Evolutionary conservation across 306 rosid genomes (phyloP).

Genomic region (Macrotyloma uniflorum): DNA sequence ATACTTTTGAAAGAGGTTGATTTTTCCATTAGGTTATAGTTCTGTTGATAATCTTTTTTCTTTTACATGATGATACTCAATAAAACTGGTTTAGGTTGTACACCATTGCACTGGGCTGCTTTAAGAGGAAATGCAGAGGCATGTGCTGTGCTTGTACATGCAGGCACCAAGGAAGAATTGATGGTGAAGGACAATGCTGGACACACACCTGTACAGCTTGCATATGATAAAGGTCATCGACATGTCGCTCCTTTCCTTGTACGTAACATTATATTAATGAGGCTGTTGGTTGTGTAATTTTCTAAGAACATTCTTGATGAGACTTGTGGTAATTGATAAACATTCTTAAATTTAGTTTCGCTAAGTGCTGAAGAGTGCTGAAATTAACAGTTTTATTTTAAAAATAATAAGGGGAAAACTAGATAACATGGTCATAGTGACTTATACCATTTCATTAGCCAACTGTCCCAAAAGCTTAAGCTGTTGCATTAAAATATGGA

Average conservation of each 20-base stretch:
- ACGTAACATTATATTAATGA: slow-evolving; percentile 60
- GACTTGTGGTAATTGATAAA: slow-evolving; percentile 32
- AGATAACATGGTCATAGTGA: neutral
- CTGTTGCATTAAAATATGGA: neutral
- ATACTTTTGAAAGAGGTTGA: neutral
- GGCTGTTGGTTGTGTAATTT: slow-evolving; percentile 36
- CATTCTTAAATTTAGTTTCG: slow-evolving; percentile 32
- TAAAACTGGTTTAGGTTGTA: slow-evolving; percentile 68
- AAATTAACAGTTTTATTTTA: slow-evolving; percentile 3
- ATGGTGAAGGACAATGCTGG: slow-evolving; percentile 83
- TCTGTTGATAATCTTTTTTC: slow-evolving; percentile 32
- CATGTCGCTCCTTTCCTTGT: slow-evolving; percentile 90
- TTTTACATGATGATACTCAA: slow-evolving; percentile 24
- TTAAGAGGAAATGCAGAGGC: slow-evolving; percentile 74
- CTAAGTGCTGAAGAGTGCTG: slow-evolving; percentile 16
- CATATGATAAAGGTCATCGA: slow-evolving; percentile 94
- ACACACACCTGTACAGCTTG: slow-evolving; percentile 85
- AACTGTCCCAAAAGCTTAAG: neutral
- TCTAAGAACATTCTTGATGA: slow-evolving; percentile 14
- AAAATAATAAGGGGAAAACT: neutral
- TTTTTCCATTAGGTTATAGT: neutral
- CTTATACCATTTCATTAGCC: slow-evolving; percentile 1
- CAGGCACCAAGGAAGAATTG: slow-evolving; percentile 85
- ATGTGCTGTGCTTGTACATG: slow-evolving; percentile 89
- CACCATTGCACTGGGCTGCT: slow-evolving; percentile 98